These are phyloP conservation scores for Gaertneriomyces sp. DNA, from an alignment of 192 early-diverging fungal genomes.

Conservation along the genomic window DNA sequence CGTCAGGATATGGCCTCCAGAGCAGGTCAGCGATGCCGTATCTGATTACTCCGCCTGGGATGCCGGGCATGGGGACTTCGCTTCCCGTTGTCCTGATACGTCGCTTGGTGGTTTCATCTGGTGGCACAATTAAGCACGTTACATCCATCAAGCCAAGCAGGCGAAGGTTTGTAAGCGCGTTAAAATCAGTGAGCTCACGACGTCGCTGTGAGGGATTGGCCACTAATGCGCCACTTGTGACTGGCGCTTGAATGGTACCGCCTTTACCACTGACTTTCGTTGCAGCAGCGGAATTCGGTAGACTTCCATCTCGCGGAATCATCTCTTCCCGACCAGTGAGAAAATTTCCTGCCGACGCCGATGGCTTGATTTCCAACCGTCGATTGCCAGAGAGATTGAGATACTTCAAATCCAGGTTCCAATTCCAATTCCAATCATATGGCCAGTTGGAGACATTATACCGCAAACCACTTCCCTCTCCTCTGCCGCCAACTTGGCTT, in stretches of 20 bases:
- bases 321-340: constrained; percentile 5
- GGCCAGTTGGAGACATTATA: constrained; percentile 95
- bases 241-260: constrained; percentile 30
- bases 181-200: constrained; percentile 69
- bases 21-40: constrained; percentile 87
- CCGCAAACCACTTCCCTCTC: constrained; percentile 58
- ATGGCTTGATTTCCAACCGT: constrained; percentile 77
- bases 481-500: constrained; percentile 61
- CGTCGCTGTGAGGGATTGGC: constrained; percentile 25
- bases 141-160: constrained; percentile 87
- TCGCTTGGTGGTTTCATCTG: constrained; percentile 76
- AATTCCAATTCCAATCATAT: constrained; percentile 97
- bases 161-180: constrained; percentile 69
- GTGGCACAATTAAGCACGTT: constrained; percentile 74
- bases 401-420: constrained; percentile 85
- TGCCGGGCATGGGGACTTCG: constrained; percentile 61
- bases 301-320: constrained; percentile 2
- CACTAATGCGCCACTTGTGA: constrained; percentile 39
- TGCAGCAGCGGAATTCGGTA: constrained; percentile 37
- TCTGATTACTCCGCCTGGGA: constrained; percentile 49
- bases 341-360: constrained; percentile 12
- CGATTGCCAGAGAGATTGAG: constrained; percentile 89
- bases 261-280: constrained; percentile 19
- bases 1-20: constrained; percentile 37
- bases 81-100: constrained; percentile 80